These are phyloP conservation scores for Juncus effusus DNA, from an alignment of 176 grass and related monocot genomes.

Conservation along the genomic window DNA sequence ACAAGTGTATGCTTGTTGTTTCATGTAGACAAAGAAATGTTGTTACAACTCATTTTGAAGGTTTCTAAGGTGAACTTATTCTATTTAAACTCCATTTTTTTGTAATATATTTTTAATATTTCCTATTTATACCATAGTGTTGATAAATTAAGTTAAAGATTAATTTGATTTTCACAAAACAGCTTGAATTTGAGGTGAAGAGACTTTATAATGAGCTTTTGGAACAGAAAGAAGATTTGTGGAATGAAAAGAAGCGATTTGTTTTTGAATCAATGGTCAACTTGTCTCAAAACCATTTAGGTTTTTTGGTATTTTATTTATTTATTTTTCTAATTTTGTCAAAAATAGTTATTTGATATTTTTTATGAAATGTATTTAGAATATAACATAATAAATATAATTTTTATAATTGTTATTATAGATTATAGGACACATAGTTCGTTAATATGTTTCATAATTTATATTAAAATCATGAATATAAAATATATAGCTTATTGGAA, in stretches of 20 bases:
- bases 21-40: constrained; percentile 47
- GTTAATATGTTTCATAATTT: too few species aligned
- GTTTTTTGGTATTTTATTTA: constrained; percentile 36
- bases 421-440: too few species aligned
- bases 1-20: constrained; percentile 36
- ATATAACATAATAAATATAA: too few species aligned
- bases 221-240: constrained; percentile 48
- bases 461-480: too few species aligned
- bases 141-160: too few species aligned
- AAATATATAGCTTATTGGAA: too few species aligned
- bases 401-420: too few species aligned
- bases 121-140: too few species aligned
- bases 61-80: constrained; percentile 39
- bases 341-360: too few species aligned
- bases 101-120: too few species aligned
- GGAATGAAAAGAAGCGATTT: constrained; percentile 50
- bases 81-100: constrained; percentile 9
- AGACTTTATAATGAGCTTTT: constrained; percentile 50
- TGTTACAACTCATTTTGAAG: constrained; percentile 57
- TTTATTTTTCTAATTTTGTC: too few species aligned
- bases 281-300: constrained; percentile 44
- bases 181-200: constrained; percentile 70
- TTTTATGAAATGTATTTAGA: too few species aligned
- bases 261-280: constrained; percentile 56
- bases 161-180: background rate